Conservation (phyloP, 768 basidiomycete genomes). For the Mycena amicta region DNA sequence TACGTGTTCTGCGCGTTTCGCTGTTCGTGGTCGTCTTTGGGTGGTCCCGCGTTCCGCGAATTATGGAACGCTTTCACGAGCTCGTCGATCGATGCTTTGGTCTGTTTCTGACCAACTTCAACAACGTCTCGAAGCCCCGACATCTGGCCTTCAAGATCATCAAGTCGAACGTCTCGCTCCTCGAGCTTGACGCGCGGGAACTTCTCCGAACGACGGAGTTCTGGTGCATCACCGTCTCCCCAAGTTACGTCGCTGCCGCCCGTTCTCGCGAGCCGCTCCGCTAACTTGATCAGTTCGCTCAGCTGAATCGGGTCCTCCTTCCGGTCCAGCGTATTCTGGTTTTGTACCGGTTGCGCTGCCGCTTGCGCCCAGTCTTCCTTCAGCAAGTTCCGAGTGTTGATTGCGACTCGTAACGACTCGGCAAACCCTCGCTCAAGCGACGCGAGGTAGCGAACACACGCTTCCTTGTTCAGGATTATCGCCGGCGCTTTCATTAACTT, state of each 20-base stretch:
- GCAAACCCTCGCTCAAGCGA: constrained; percentile 10
- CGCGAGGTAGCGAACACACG: constrained; percentile 2
- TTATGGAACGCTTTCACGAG: constrained; percentile 4
- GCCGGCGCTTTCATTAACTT: constrained; percentile 8
- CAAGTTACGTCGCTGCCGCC: not conserved
- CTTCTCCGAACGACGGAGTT: constrained; percentile 2
- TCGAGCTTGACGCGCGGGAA: constrained; percentile 14
- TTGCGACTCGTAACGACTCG: constrained; percentile 1
- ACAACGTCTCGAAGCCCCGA: constrained; percentile 4
- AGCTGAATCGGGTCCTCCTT: constrained; percentile 14
- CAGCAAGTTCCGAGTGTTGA: constrained; percentile 7
- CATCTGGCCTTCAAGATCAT: constrained; percentile 8
- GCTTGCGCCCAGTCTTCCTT: constrained; percentile 3
- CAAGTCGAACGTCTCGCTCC: constrained; percentile 1
- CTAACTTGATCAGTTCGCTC: constrained; percentile 11
- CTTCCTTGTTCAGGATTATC: constrained; percentile 14
- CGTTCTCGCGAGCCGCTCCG: constrained; percentile 1
- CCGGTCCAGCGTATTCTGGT: not conserved
- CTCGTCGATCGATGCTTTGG: constrained; percentile 7
- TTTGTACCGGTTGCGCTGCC: not conserved
- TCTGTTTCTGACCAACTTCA: constrained; percentile 3
- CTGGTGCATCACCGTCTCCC: not conserved
- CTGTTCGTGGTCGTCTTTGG: constrained; percentile 2
- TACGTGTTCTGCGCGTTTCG: not conserved
- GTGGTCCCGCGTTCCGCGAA: not conserved